Evolutionary conservation across 148 eudicot species (phyloP).

Genomic region (Spergularia bocconei): DNA sequence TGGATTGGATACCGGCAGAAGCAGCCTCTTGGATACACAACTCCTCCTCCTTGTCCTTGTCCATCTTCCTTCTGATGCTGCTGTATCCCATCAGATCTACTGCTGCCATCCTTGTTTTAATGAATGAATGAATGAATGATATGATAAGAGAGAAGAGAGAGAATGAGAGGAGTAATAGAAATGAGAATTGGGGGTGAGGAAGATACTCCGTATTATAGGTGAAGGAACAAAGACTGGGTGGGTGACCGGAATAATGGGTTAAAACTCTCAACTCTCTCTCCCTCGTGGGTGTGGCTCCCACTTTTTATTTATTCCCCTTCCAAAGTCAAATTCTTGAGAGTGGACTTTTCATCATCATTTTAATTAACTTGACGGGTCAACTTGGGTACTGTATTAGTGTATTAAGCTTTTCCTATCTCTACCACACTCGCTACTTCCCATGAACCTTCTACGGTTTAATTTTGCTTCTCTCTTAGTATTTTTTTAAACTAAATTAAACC

Average conservation of each 20-base stretch:
- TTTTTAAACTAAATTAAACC: too few relatives aligned
- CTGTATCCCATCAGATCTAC: constrained; percentile 6
- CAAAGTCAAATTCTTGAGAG: not conserved
- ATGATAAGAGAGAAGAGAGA: too few relatives aligned
- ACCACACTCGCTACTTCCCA: too few relatives aligned
- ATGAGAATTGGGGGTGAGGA: not conserved
- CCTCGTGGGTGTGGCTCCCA: not conserved
- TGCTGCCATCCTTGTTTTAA: not conserved
- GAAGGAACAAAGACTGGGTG: not conserved
- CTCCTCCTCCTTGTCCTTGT: constrained; percentile 11
- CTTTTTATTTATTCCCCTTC: not conserved
- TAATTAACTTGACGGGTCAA: not conserved
- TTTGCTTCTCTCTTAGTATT: too few relatives aligned
- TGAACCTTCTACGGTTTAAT: too few relatives aligned
- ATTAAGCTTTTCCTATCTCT: too few relatives aligned
- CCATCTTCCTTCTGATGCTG: constrained; percentile 20
- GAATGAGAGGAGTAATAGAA: not conserved
- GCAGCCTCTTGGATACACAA: constrained; percentile 37
- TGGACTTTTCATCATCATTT: not conserved
- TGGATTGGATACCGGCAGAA: constrained; percentile 41
- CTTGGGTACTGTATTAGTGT: too few relatives aligned
- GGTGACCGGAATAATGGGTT: constrained; percentile 32
- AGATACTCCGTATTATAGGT: constrained; percentile 31
- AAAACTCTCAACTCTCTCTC: not conserved
- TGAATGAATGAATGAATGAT: too few relatives aligned